Evolutionary conservation across 1,139 yeast species (phyloP), one percentile per base, ranked within the genome.

Genomic region (Geotrichum europaeum): DNA sequence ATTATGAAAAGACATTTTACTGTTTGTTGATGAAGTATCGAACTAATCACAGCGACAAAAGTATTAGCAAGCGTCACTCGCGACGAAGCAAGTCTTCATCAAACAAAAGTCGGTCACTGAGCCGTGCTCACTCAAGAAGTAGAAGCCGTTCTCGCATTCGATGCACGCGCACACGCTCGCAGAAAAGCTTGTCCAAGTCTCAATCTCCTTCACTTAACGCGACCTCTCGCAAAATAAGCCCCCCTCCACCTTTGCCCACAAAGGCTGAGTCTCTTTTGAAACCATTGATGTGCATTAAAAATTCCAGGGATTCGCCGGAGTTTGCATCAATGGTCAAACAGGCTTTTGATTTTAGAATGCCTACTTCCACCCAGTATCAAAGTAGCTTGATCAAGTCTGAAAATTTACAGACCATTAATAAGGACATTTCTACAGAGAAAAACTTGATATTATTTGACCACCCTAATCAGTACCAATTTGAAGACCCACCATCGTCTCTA

Each of bases 1-100:
- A 87, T 65, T 84, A 96, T 0, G 98, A 94, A 69, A 94, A 94
- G 77, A 84, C 94, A 61, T 94, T 94, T 68, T 94, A 94, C 74
- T 86, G 90, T 64, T 76, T 94, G 61, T 77, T 94, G 63, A 78
- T 86, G 78, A 85, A 89, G 68, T 94, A 94, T 73, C 82, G 97
- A 66, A 88, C 87, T 68, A 95, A 87, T 63, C 96, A 89, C 71
- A 68, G 72, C 56, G 70, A 67, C 15, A 28, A 4, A 15, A 24
- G 18, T 15, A 40, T 18, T 15, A n/a, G 47, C 47, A 40, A 40
- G 47, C 47, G 6, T 40, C 43, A 20, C 10, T 15, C 53, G 15
- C 53, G 32, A 10, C 43, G n/a, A 28, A 10, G 53, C 25, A 43
- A 28, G 53, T n/a, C 53, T 28, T 50, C 32, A 6, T 28, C 53